Evolutionary conservation across 2,329 filamentous ascomycete species (phyloP).

Genomic region (Lasiodiplodia theobromae): DNA sequence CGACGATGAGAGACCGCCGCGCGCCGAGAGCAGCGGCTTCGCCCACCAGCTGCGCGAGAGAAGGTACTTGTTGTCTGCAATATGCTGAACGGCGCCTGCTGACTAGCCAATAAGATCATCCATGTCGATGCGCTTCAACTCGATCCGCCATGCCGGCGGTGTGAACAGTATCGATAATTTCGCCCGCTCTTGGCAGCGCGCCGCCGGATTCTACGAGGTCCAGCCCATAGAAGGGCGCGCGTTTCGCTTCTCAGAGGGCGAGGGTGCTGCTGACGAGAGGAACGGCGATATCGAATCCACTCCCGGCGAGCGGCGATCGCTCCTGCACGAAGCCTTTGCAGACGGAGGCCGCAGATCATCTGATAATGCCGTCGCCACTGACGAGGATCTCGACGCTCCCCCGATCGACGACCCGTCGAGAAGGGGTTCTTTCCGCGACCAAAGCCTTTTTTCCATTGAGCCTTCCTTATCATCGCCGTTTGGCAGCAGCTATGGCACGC

Average conservation of each 20-base stretch:
- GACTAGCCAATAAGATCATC: slow-evolving; percentile 48
- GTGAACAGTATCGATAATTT: slow-evolving; percentile 96
- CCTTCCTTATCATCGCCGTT: slow-evolving; percentile 70
- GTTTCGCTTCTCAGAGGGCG: slow-evolving; percentile 64
- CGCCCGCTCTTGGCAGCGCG: slow-evolving; percentile 88
- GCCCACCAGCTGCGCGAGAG: slow-evolving; percentile 44
- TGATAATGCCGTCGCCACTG: slow-evolving; percentile 48
- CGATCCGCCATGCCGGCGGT: slow-evolving; percentile 76
- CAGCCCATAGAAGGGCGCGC: slow-evolving; percentile 75
- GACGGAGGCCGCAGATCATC: slow-evolving; percentile 45
- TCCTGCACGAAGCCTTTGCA: slow-evolving; percentile 51
- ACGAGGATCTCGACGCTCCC: slow-evolving; percentile 8
- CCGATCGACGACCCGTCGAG: slow-evolving; percentile 5
- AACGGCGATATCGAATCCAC: slow-evolving; percentile 47
- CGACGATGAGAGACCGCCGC: slow-evolving; percentile 36
- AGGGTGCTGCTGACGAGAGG: slow-evolving; percentile 57
- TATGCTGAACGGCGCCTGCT: background rate
- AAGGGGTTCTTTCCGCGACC: slow-evolving; percentile 42
- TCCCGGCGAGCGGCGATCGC: slow-evolving; percentile 50
- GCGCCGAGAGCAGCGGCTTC: slow-evolving; percentile 38
- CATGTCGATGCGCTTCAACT: slow-evolving; percentile 58
- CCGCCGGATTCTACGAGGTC: slow-evolving; percentile 86
- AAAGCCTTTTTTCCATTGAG: slow-evolving; percentile 57
- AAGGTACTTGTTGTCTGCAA: slow-evolving; percentile 35
- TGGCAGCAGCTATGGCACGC: slow-evolving; percentile 72